phyloP scores from a whole-genome alignment of 768 basidiomycete species.

The Amanita fuliginea region DNA sequence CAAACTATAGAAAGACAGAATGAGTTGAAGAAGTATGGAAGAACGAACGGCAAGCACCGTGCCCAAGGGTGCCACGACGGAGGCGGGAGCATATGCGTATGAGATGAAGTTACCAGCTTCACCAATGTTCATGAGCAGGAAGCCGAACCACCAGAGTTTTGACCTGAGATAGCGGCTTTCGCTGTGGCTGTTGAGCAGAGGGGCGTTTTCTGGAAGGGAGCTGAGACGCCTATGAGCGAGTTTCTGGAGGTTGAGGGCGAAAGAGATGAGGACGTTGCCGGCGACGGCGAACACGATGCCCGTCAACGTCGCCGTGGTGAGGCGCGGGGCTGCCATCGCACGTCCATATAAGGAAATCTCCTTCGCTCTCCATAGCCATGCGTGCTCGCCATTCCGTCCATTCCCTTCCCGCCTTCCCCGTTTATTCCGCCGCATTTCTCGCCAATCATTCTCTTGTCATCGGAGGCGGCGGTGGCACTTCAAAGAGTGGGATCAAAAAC shows the following conservation, averaged over 20 bases:
- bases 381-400: conserved; percentile 73
- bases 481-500: conserved; percentile 87
- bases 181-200: conserved; percentile 15
- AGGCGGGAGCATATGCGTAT: conserved; percentile 84
- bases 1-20: conserved; percentile 46
- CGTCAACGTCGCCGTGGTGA: conserved; percentile 47
- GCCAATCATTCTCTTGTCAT: conserved; percentile 62
- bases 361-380: conserved; percentile 29
- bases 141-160: conserved; percentile 87
- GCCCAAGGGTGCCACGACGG: conserved; percentile 92
- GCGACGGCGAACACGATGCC: conserved; percentile 77
- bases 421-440: conserved; percentile 79
- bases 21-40: conserved; percentile 60
- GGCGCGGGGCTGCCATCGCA: conserved; percentile 28
- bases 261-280: conserved; percentile 82
- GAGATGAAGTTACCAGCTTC: conserved; percentile 88
- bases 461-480: conserved; percentile 86
- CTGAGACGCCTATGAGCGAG: conserved; percentile 73
- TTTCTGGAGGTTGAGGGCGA: conserved; percentile 90
- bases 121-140: conserved; percentile 82
- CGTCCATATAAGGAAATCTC: conserved; percentile 4
- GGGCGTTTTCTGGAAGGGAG: conserved; percentile 20
- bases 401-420: conserved; percentile 72
- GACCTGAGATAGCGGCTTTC: conserved; percentile 77
- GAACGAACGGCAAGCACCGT: conserved; percentile 47